Evolutionary conservation across 148 eudicot genomes (phyloP).

Genomic region (Camellia japonica): DNA sequence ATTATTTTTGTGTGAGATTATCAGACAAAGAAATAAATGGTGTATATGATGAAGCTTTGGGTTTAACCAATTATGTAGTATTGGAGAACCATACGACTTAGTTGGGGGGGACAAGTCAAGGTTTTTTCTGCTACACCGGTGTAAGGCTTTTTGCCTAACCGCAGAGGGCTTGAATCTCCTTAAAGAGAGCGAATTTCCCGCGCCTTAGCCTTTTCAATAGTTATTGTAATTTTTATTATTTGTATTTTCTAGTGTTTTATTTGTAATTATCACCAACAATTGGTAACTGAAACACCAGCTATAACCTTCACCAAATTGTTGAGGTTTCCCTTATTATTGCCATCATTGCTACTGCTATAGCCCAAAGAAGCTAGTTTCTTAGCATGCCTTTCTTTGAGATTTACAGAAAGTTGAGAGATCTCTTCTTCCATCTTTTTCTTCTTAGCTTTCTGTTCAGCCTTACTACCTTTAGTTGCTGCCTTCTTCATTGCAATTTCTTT

Average conservation of each 20-base stretch:
- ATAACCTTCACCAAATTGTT: conserved; percentile 37
- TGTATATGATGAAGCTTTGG: too few relatives aligned
- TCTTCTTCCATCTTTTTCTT: conserved; percentile 66
- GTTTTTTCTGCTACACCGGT: too few relatives aligned
- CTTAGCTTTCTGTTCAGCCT: conserved; percentile 64
- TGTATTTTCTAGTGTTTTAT: conserved; percentile 30
- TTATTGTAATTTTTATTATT: too few relatives aligned
- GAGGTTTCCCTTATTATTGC: conserved; percentile 33
- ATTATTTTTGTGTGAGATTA: too few relatives aligned
- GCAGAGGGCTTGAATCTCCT: too few relatives aligned
- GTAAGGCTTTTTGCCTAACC: too few relatives aligned
- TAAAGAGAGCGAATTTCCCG: too few relatives aligned
- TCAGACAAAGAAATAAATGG: too few relatives aligned
- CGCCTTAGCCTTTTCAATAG: too few relatives aligned
- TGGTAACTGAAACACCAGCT: conserved; percentile 24
- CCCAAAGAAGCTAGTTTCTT: conserved; percentile 55
- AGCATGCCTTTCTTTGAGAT: conserved; percentile 52
- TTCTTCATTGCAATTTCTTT: conserved; percentile 56
- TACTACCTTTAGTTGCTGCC: conserved; percentile 52
- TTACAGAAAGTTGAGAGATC: conserved; percentile 44
- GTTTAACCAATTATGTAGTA: too few relatives aligned
- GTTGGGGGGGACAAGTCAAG: too few relatives aligned
- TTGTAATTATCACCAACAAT: background rate
- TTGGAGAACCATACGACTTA: too few relatives aligned
- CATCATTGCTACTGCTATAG: conserved; percentile 23